Evolutionary conservation across 2,329 filamentous ascomycete genomes (phyloP), one percentile per base, ranked within the genome.

Genomic region (Cercospora berteroae): DNA sequence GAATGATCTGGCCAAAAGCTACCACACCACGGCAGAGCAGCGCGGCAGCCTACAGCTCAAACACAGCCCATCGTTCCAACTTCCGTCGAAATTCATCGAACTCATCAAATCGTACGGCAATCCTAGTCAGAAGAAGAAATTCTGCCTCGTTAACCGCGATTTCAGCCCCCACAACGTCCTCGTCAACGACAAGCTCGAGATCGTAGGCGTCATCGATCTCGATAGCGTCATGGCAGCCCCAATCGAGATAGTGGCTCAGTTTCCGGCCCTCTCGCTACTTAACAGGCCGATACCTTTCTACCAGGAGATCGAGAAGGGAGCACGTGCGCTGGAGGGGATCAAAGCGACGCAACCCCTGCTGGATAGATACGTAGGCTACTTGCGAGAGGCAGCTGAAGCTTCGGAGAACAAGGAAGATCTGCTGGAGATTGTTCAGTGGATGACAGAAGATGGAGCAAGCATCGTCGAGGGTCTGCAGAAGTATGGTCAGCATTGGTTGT

Each of bases 151-250:
- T 2, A 60, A 63, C 31, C 63, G 66, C 2, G 63, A 68, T 29
- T 60, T 68, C 9, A 42, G 66, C 6, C 33, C 39, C 13, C 63
- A 66, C 59, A 68, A 68, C 29, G 63, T 68, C 3, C 60, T 68
- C 16, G 66, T 68, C 27, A 39, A 68, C 55, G 31, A 66, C n/a
- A 27, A 59, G 3, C 63, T 68, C 55, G 39, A 68, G 12, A 63
- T 68, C 42, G 33, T 68, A 6, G 66, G 52, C 16, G n/a, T 68
- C 9, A 66, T 68, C 13, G 66, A 63, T 48, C 27, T 68, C 36
- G 59, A 63, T 23, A 42, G 55, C 29, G 52, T 63, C 25, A 66
- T 68, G 42, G 50, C 55, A 1, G 66, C 66, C 8, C 59, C 66
- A 0, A 52, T 62, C 8, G 66, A 62, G 23, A 16, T 55, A 10